Base-by-base conservation (phyloP, 371 early-diverging fungal species). In the Lichtheimia corymbifera region DNA sequence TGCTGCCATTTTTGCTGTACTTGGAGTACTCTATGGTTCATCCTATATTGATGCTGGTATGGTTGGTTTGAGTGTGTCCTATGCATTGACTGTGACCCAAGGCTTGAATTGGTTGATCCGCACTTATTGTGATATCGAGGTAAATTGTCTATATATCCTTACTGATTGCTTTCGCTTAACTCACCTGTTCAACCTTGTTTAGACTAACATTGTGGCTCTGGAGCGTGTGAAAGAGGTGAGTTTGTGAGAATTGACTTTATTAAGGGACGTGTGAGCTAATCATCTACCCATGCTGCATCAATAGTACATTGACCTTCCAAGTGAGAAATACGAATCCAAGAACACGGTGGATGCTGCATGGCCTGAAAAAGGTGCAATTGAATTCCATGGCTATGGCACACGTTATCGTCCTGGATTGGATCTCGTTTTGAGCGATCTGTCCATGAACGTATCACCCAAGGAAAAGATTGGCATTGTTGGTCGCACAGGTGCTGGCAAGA, bases 401-500 rank as follows among this genome's bases (percentile, higher is more conserved):
- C 84, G 83, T 59, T 95, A 87, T 62, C 83, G 83, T 15, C 83
- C 79, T 65, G 95, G 89, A 51, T 83, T 86, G 67, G 88, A 84
- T 52, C 73, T 83, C 64, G 92, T 83, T 5, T 68, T 91, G 17
- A 76, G 86, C 40, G 78, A 86, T 27, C 64, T 96, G 25, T 83
- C 87, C 5, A 91, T 90, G 67, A 67, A 71, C 0, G 78, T 93
- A 22, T 63, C 77, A 9, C 79, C 89, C 3, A 79, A 81, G 5
- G 89, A 93, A 65, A 95, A 95, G 74, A 86, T 96, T 51, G 97
- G 96, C 55, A 89, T 96, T 58, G 85, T 91, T 50, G 98, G 95
- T 14, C 84, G 97, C 25, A 96, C 98, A 0, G 98, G 98, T 20
- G 89, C 92, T 14, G 98, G 99, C 47, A 98, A 98, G 73, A 87